Percentiles rank a stretch among this genome's conserved stretches.
Conservation (phyloP, 2,329 filamentous ascomycete species). For the Pyrenochaeta sp. region DNA sequence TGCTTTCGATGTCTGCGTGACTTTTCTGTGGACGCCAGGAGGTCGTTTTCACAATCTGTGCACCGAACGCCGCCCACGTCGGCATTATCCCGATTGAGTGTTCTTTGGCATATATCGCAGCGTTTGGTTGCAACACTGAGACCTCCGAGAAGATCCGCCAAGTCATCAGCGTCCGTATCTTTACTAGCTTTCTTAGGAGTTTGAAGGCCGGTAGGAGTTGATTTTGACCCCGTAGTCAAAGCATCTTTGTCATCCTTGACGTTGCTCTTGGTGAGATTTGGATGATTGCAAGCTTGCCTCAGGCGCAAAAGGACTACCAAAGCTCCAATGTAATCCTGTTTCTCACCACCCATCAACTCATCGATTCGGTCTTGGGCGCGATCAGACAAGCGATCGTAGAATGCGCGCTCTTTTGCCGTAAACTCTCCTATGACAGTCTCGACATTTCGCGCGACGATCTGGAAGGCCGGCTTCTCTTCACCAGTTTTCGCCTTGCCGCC, state of each 20-base stretch:
- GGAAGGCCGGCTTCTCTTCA: conserved; percentile 72
- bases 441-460: conserved; percentile 90
- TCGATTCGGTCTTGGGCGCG: conserved; percentile 87
- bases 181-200: conserved; percentile 52
- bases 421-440: conserved; percentile 81
- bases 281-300: conserved; percentile 94
- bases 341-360: conserved; percentile 81
- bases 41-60: conserved; percentile 75
- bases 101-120: conserved; percentile 82
- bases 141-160: conserved; percentile 86
- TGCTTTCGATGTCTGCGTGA: conserved; percentile 57
- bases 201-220: conserved; percentile 39
- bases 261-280: conserved; percentile 83
- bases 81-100: conserved; percentile 66
- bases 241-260: conserved; percentile 88
- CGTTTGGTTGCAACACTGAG: conserved; percentile 79
- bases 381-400: conserved; percentile 84
- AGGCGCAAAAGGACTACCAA: conserved; percentile 90
- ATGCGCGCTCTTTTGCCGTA: conserved; percentile 78
- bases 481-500: conserved; percentile 71
- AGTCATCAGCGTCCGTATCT: conserved; percentile 75
- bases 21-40: conserved; percentile 63
- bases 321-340: conserved; percentile 90
- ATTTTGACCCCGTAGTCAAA: conserved; percentile 67
- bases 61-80: conserved; percentile 67